Base-by-base conservation (phyloP, 2,329 filamentous ascomycete genomes). In the Hypoxylon sp. region DNA sequence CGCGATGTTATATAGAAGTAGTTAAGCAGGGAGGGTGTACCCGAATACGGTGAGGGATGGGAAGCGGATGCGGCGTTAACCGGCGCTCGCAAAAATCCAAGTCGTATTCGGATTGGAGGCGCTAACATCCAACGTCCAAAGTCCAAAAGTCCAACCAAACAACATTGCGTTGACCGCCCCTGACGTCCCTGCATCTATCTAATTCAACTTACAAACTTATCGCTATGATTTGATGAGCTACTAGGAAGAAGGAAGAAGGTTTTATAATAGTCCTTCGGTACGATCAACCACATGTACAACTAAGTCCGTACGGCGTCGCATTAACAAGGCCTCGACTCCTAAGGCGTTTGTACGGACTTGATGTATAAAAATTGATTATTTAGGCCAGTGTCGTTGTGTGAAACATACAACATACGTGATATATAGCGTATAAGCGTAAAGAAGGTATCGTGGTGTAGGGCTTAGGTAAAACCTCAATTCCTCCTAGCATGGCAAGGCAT, bases 1-100 rank as follows among this genome's bases (percentile, higher is more conserved):
- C 8, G n/a, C 39, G n/a, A n/a, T 19, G 52, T 54, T 42, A 29
- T 42, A 19, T 55, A 31, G 17, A 44, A 44, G 13, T n/a, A n/a
- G 14, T 13, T 37, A 22, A 26, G 26, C 26, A 26, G 8, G n/a
- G 39, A 11, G 39, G 39, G 39, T 1, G 1, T 22, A 44, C 9
- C 39, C 39, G 39, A 44, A 44, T 44, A 44, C 39, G 39, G 13
- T 11, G 13, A 6, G 4, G 35, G 13, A 6, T 14, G 35, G 35
- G 6, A 39, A 39, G 39, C 17, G 17, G 17, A 17, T 11, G 8
- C 39, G 39, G 39, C 17, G 39, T 44, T 22, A 44, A 22, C 17
- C 39, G 39, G 13, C 17, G 3, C 39, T 44, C 14, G 39, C 39
- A 44, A 11, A 44, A 3, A 44, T 17, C 17, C 39, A 10, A 44